Base-by-base conservation (phyloP, 2,329 filamentous ascomycete species). In the Xylariales sp. region DNA sequence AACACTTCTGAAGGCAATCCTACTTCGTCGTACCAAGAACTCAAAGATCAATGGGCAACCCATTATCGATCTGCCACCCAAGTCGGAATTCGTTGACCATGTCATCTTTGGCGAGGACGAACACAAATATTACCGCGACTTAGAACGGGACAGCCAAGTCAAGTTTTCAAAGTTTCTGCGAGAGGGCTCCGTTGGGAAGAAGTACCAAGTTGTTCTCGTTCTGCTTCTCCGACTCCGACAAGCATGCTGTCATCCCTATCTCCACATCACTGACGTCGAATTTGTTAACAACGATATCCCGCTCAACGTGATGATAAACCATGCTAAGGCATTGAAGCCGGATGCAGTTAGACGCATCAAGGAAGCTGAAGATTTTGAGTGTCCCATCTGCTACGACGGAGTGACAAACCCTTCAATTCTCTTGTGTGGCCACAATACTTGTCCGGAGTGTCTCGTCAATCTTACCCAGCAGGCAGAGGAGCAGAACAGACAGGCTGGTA, bases 391-490 rank as follows among this genome's bases (percentile, higher is more conserved):
- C 57, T 82, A 85, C 41, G 89, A 95, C 51, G 80, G 71, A 3
- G 78, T 83, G 6, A 70, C 75, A 12, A 89, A 90, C 44, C 85
- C 87, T 0, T 76, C 76, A 4, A 86, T 95, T 45, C 70, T 88
- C 36, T 88, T 88, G 1, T 95, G 89, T 53, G 89, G 89, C 2
- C 89, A 95, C 53, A 78, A 83, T 42, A 80, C 81, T 17, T 95
- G 89, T 59, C 66, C 74, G 1, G 83, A 89, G 45, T 95, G 89
- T 55, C 81, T 93, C 43, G 72, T 78, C 5, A 78, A 74, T 38
- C 72, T 94, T 32, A 71, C 72, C 0, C 85, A 88, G 44, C 78
- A 64, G 29, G 61, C 81, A 4, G 62, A 70, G 2, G 65, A 70
- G 38, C 67, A 66, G 13, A 69, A 67, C 43, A 63, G 84, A 29